Evolutionary conservation across 371 early-diverging fungal species (phyloP).

Genomic region (Mucor velutinosus): DNA sequence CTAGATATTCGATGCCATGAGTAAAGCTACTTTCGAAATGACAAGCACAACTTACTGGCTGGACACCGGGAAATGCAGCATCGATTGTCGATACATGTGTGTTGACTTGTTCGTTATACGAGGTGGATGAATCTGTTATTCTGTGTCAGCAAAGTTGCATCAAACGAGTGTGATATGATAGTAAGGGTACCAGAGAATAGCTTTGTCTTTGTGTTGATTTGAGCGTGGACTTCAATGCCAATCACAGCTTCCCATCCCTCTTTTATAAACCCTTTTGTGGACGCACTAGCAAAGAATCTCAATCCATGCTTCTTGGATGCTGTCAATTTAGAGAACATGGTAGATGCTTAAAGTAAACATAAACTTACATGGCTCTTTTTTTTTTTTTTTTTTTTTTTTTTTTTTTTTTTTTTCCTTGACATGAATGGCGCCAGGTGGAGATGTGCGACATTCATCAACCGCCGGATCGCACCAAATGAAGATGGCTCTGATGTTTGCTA

Average conservation of each 20-base stretch:
- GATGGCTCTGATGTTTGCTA: too few species aligned
- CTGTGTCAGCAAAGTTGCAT: neutral
- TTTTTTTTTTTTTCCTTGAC: neutral
- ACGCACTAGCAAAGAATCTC: neutral
- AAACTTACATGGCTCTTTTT: neutral
- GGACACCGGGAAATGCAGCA: slow-evolving; percentile 85
- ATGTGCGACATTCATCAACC: neutral
- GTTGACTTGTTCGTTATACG: slow-evolving; percentile 69
- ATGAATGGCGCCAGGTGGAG: neutral
- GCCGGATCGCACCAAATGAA: neutral
- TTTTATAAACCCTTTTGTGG: slow-evolving; percentile 15
- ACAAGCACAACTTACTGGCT: slow-evolving; percentile 35
- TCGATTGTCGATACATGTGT: slow-evolving; percentile 76
- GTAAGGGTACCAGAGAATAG: slow-evolving; percentile 75
- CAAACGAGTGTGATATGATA: neutral
- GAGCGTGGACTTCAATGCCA: slow-evolving; percentile 92
- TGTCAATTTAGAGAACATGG: neutral
- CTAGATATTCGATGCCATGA: slow-evolving; percentile 27
- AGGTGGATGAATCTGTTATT: slow-evolving; percentile 47
- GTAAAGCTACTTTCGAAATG: too few species aligned
- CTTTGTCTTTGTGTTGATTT: slow-evolving; percentile 75
- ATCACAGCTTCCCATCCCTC: slow-evolving; percentile 76
- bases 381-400: too few species aligned
- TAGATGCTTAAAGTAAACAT: neutral
- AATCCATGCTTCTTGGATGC: neutral